Evolutionary conservation across 495 filamentous ascomycete species (phyloP).

Genomic region (Emericellopsis terricola): DNA sequence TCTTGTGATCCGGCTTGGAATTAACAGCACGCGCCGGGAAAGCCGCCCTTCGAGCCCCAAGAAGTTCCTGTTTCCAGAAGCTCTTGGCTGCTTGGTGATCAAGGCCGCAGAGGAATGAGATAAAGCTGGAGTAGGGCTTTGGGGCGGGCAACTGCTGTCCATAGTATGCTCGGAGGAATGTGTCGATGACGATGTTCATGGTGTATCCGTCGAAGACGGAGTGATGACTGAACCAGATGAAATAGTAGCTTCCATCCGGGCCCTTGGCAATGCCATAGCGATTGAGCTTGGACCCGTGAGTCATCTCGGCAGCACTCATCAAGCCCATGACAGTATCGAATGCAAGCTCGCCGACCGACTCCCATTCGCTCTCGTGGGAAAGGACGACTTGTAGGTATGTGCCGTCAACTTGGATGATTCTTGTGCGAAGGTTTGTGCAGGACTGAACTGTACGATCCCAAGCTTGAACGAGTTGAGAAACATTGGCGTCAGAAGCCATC

Average conservation of each 20-base stretch:
- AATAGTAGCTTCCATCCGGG: slow-evolving; percentile 19
- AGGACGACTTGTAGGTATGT: slow-evolving; percentile 10
- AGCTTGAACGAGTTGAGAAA: not conserved
- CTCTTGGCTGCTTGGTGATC: not conserved
- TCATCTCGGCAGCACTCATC: slow-evolving; percentile 1
- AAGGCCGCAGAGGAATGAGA: slow-evolving; percentile 6
- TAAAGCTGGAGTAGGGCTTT: slow-evolving; percentile 27
- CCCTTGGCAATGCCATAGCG: slow-evolving; percentile 15
- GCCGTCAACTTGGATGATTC: slow-evolving; percentile 1
- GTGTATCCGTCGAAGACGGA: slow-evolving; percentile 1
- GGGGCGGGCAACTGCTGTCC: not conserved
- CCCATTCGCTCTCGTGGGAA: not conserved
- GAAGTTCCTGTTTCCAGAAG: not conserved
- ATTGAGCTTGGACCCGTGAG: slow-evolving; percentile 6
- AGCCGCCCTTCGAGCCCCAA: not conserved
- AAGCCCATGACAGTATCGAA: not conserved
- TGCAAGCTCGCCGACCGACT: no score
- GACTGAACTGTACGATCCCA: slow-evolving; percentile 2
- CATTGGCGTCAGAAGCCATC: not conserved
- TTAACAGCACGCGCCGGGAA: not conserved
- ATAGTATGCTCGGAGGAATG: slow-evolving; percentile 1
- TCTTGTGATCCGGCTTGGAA: not conserved
- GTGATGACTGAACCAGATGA: slow-evolving; percentile 3
- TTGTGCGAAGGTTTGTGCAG: slow-evolving; percentile 1
- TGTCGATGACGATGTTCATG: slow-evolving; percentile 2